Evolutionary conservation across 495 filamentous ascomycete genomes (phyloP), one percentile per base, ranked within the genome.

Genomic region (Delitschia confertaspora): DNA sequence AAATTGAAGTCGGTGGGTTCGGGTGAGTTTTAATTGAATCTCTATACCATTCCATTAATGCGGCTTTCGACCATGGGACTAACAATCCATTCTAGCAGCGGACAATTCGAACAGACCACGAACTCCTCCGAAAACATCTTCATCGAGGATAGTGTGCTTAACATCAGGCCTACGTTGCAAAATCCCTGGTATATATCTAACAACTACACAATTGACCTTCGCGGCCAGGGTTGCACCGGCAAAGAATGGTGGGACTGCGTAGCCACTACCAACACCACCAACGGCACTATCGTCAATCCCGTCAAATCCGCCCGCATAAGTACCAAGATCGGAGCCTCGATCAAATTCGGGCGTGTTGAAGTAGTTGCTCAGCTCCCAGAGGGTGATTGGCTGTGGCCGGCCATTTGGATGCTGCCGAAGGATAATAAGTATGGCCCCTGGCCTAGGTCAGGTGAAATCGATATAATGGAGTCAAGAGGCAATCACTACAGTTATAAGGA

Each of bases 371-470:
- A 78, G 53, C 59, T 89, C 13, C 83, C 85, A 1, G 62, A 63
- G 6, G 85, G 85, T 21, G 83, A 88, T 58, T 93, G 85, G 85
- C 69, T 93, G 18, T 93, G 85, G 85, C 85, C 85, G 17, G 86
- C 84, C 27, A 89, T 93, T 54, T 91, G 85, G 83, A 85, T 93
- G 84, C 70, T 93, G 71, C 85, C 85, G 6, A 74, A 77, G 23
- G 66, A 82, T 22, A 64, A 73, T 25, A 76, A 67, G 3, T 93
- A 88, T 60, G 85, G 85, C 2, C 52, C 70, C 7, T 93, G 85
- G 85, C 85, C 85, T 0, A 60, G 61, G 20, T 86, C 82, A 26
- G 85, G 85, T n/a, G 85, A 93, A 61, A 91, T 93, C 45, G 86
- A 91, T 62, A 80, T 93, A 43, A 64, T 71, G 38, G 85, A 93